phyloP scores from a whole-genome alignment of 768 basidiomycete genomes.

The Fomitopsis pulvina region DNA sequence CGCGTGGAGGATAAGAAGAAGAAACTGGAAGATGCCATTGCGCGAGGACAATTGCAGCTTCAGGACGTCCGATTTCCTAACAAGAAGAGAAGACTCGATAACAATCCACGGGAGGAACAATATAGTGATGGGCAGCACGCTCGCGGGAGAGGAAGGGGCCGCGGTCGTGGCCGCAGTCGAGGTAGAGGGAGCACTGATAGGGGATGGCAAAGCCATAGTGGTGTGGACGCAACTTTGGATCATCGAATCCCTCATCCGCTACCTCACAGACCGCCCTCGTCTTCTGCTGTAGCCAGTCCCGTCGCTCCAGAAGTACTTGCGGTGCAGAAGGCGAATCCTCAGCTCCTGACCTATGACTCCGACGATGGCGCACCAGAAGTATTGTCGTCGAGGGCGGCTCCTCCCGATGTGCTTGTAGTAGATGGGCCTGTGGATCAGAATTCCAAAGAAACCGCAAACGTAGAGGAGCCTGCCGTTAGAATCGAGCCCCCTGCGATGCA shows the following conservation, averaged over 20 bases:
- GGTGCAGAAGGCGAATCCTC: not conserved
- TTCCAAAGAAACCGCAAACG: not conserved
- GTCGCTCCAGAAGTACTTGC: not conserved
- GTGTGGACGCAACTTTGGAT: not conserved
- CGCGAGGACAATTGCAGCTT: conserved; percentile 66
- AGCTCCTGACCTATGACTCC: not conserved
- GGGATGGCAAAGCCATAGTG: conserved; percentile 3
- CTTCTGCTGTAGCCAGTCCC: not conserved
- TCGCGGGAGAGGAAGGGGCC: conserved; percentile 10
- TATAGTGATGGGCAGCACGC: conserved; percentile 11
- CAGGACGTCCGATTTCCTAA: conserved; percentile 36
- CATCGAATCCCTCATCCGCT: not conserved
- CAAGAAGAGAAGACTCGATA: conserved; percentile 37
- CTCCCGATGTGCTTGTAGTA: no score
- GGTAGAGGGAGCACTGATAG: conserved; percentile 24
- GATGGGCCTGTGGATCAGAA: no score
- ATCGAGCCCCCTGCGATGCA: not conserved
- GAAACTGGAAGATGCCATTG: conserved; percentile 70
- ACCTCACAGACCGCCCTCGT: not conserved
- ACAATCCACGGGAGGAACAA: conserved; percentile 11
- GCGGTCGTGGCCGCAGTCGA: conserved; percentile 26
- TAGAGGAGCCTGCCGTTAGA: not conserved
- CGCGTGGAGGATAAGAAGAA: conserved; percentile 76
- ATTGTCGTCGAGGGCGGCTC: conserved; percentile 43
- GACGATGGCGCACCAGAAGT: conserved; percentile 46